Conservation (phyloP, 495 filamentous ascomycete species). For the Tuber aestivum region DNA sequence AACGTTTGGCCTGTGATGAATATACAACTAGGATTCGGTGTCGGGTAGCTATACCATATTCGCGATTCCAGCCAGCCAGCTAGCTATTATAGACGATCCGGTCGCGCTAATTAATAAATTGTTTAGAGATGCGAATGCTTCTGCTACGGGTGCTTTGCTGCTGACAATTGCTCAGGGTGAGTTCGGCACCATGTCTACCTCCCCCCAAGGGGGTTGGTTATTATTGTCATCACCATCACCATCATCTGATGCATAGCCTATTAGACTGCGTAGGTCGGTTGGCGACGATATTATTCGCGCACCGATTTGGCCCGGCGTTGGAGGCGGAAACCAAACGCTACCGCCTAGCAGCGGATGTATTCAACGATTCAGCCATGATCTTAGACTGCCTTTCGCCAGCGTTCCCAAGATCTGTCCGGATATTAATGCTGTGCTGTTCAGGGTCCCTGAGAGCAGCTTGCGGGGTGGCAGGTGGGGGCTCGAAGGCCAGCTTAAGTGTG, state of each 20-base stretch:
- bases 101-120: constrained; percentile 14
- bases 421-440: constrained; percentile 64
- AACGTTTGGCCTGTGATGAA: constrained; percentile 18
- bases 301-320: constrained; percentile 75
- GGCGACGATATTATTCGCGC: constrained; percentile 86
- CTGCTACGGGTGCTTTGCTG: constrained; percentile 79
- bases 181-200: constrained; percentile 5
- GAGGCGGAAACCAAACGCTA: constrained; percentile 95
- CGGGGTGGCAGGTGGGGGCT: constrained; percentile 80
- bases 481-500: constrained; percentile 83
- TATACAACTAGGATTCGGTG: constrained; percentile 62
- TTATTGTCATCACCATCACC: neutral
- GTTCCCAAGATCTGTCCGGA: constrained; percentile 61
- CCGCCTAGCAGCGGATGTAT: constrained; percentile 79
- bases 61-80: constrained; percentile 11
- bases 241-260: constrained; percentile 1
- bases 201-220: neutral
- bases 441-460: constrained; percentile 77
- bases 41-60: constrained; percentile 48
- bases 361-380: constrained; percentile 87
- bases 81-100: constrained; percentile 7
- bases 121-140: constrained; percentile 64
- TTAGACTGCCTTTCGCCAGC: constrained; percentile 81
- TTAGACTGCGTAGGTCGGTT: constrained; percentile 59
- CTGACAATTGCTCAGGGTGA: constrained; percentile 81